A percentile compares a stretch with the other conserved stretches of the same genome.
These are phyloP conservation scores for thale cress (Arabidopsis thaliana) DNA, from an alignment of 345 rosid genomes.

Conservation along the genomic window DNA sequence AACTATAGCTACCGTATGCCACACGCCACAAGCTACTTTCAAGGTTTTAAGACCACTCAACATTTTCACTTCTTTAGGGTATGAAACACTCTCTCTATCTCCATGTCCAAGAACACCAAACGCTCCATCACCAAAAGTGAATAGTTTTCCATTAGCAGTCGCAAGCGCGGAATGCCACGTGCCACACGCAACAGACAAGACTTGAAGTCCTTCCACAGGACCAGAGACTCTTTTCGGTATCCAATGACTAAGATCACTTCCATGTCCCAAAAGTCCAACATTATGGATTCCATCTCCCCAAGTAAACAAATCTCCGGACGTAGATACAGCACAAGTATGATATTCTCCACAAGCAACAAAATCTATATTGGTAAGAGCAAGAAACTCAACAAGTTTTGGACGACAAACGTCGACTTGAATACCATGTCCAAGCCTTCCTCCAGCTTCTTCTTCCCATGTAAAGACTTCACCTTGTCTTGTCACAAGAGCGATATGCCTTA, in stretches of 20 bases:
- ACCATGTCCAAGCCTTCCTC: constrained; percentile 98
- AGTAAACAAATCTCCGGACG: constrained; percentile 76
- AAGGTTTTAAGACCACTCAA: constrained; percentile 73
- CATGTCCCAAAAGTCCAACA: constrained; percentile 88
- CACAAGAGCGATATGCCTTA: constrained; percentile 80
- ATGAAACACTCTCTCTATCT: constrained; percentile 67
- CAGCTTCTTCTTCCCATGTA: constrained; percentile 98
- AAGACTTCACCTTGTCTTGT: constrained; percentile 97
- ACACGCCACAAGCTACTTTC: constrained; percentile 92
- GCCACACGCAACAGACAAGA: constrained; percentile 85
- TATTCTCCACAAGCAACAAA: constrained; percentile 83
- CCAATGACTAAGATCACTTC: constrained; percentile 88
- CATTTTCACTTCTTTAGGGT: constrained; percentile 79
- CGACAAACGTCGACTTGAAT: constrained; percentile 63
- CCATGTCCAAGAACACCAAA: constrained; percentile 95
- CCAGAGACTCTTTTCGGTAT: constrained; percentile 89
- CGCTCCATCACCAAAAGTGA: constrained; percentile 93
- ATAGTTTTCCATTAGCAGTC: constrained; percentile 84
- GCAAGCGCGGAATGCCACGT: constrained; percentile 93
- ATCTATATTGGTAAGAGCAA: constrained; percentile 79
- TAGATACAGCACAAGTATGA: constrained; percentile 85
- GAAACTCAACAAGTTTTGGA: constrained; percentile 82
- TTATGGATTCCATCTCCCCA: constrained; percentile 96
- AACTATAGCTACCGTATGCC: constrained; percentile 99
- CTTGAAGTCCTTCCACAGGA: constrained; percentile 88